phyloP scores from a whole-genome alignment of 1,139 yeast species.

The Geotrichum restrictum region DNA sequence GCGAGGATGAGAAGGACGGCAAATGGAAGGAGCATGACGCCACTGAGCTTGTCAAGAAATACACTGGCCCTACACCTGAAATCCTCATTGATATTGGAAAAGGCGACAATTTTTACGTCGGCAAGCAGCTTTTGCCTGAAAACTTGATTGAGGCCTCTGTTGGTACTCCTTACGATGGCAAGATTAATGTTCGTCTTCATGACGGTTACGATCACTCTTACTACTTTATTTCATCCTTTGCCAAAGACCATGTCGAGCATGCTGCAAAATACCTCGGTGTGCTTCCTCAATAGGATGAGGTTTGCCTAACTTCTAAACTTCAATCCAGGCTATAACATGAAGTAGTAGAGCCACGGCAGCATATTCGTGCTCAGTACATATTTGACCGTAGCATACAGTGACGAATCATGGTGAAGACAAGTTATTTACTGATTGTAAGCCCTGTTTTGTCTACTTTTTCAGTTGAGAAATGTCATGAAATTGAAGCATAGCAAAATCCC shows the following conservation, averaged over 20 bases:
- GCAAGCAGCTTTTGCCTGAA: constrained; percentile 76
- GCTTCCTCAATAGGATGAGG: constrained; percentile 14
- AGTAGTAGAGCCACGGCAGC: no score
- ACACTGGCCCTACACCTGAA: constrained; percentile 51
- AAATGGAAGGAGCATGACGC: constrained; percentile 81
- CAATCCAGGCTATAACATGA: constrained; percentile 4
- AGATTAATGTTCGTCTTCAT: constrained; percentile 58
- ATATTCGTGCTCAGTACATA: no score
- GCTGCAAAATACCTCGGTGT: constrained; percentile 66
- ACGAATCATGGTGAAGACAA: no score
- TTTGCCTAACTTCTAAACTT: neutral
- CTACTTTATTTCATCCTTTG: constrained; percentile 77
- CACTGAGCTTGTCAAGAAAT: constrained; percentile 58
- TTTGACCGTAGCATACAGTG: neutral
- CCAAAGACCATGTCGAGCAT: constrained; percentile 77
- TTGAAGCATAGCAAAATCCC: no score
- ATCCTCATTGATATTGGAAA: constrained; percentile 84
- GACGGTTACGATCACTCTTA: constrained; percentile 92
- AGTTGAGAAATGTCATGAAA: no score
- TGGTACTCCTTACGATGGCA: constrained; percentile 57
- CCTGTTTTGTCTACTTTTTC: no score
- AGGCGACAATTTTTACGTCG: constrained; percentile 63
- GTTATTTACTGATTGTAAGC: no score
- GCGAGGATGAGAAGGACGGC: constrained; percentile 47
- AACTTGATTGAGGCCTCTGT: constrained; percentile 62